Evolutionary conservation across 2,329 filamentous ascomycete species (phyloP), one percentile per base, ranked within the genome.

Genomic region (Aureobasidium lini): DNA sequence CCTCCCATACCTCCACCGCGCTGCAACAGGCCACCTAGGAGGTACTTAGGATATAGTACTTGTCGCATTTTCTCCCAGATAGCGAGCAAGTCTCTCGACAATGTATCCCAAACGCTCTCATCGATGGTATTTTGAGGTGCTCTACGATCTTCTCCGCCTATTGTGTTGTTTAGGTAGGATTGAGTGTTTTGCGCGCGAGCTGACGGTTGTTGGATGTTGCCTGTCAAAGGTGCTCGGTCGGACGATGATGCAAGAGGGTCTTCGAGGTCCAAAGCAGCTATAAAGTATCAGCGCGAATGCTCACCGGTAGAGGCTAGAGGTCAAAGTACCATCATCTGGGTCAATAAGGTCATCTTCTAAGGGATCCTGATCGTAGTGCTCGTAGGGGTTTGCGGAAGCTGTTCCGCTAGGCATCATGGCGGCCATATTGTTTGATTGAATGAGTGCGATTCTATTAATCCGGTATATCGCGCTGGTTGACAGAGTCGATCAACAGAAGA

Each of bases 61-160:
- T 96, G 93, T 73, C 89, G 87, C 86, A 99, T 90, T 81, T 99
- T 99, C 76, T 90, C 89, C 93, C 94, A 97, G 37, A 97, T 90
- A 29, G 91, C 94, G 7, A 93, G 76, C 65, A 99, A 77, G 73
- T 99, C 94, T 66, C 94, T 87, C 56, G 89, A 90, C 62, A 99
- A 79, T n/a, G 94, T 99, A 44, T 93, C 90, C 94, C 94, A 99
- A 42, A 99, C 94, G 1, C 86, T 87, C 77, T 99, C 94, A 74
- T 99, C 94, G 73, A 99, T 95, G 47, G 94, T 99, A 76, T 95
- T 95, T 65, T 87, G 85, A 7, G 91, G 84, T 15, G 94, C 92
- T 64, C 88, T 84, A 58, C 94, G 88, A 77, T 99, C 94, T 74
- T 97, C 93, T 65, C 94, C 94, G 2, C 88, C 87, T 70, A 99